phyloP scores from a whole-genome alignment of 2,329 filamentous ascomycete genomes.

The Aspergillus sp. region DNA sequence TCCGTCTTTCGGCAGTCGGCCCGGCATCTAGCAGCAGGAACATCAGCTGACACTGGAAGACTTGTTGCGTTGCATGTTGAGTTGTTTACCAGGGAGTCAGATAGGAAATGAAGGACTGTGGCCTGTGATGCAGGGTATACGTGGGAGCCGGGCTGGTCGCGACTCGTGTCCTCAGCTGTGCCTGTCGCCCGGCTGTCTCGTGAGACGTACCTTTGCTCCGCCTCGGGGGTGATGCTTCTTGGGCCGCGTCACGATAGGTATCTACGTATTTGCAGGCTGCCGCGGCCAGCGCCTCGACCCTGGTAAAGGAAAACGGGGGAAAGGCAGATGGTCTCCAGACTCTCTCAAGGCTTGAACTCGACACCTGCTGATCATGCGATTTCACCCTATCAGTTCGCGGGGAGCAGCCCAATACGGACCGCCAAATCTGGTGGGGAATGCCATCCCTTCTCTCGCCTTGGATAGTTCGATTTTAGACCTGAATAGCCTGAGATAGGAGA shows the following conservation, averaged over 20 bases:
- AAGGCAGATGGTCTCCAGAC: not conserved
- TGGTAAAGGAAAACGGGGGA: not conserved
- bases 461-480: not conserved
- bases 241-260: not conserved
- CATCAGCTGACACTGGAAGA: conserved; percentile 6
- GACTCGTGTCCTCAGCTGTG: not conserved
- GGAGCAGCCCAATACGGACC: conserved; percentile 17
- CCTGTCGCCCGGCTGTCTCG: not conserved
- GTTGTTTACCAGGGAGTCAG: too few relatives aligned
- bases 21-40: conserved; percentile 10
- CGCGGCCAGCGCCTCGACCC: conserved; percentile 2
- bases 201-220: not conserved
- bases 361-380: conserved; percentile 20
- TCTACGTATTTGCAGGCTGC: not conserved
- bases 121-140: not conserved
- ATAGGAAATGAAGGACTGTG: too few relatives aligned
- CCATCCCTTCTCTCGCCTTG: not conserved
- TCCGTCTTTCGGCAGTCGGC: conserved; percentile 15
- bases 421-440: conserved; percentile 14
- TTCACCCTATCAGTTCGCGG: conserved; percentile 19
- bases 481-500: too few relatives aligned
- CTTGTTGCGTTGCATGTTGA: too few relatives aligned
- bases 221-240: not conserved
- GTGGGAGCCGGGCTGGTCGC: not conserved
- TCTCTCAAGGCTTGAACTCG: conserved; percentile 6